Conservation (phyloP, 169 alveolate genomes). For the Cryptosporidium sp. region DNA sequence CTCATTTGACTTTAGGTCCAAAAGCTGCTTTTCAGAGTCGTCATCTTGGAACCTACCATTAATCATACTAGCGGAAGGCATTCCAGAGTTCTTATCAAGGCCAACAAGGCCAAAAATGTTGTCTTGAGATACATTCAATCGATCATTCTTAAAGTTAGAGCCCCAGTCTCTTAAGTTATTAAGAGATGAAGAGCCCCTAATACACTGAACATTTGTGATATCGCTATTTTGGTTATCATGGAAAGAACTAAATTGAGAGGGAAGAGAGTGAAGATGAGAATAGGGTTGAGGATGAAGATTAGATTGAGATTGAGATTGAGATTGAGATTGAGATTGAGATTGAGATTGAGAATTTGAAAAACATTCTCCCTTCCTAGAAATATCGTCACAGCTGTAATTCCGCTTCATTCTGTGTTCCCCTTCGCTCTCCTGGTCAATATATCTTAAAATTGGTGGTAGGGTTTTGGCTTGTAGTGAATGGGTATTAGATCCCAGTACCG, state of each 20-base stretch:
- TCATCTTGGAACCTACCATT: conserved; percentile 26
- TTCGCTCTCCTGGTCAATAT: background rate
- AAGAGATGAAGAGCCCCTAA: background rate
- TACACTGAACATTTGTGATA: conserved; percentile 1
- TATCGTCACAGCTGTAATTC: conserved; percentile 18
- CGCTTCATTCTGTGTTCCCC: background rate
- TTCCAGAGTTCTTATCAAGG: background rate
- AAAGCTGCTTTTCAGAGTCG: background rate
- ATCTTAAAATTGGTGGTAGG: background rate
- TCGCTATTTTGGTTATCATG: conserved; percentile 5
- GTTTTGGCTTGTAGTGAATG: background rate
- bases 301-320: background rate
- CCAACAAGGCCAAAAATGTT: conserved; percentile 3
- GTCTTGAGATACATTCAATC: background rate
- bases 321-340: too few relatives aligned
- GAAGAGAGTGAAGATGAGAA: background rate
- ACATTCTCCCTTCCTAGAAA: background rate
- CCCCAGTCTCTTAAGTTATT: background rate
- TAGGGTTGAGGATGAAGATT: background rate
- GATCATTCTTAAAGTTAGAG: background rate
- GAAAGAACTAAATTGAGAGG: background rate
- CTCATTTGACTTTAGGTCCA: conserved; percentile 4
- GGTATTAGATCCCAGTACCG: background rate
- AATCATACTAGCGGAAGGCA: background rate
- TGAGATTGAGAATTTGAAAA: conserved; percentile 10